These are phyloP conservation scores for Apiosordaria backusii DNA, from an alignment of 495 filamentous ascomycete species.

Conservation along the genomic window DNA sequence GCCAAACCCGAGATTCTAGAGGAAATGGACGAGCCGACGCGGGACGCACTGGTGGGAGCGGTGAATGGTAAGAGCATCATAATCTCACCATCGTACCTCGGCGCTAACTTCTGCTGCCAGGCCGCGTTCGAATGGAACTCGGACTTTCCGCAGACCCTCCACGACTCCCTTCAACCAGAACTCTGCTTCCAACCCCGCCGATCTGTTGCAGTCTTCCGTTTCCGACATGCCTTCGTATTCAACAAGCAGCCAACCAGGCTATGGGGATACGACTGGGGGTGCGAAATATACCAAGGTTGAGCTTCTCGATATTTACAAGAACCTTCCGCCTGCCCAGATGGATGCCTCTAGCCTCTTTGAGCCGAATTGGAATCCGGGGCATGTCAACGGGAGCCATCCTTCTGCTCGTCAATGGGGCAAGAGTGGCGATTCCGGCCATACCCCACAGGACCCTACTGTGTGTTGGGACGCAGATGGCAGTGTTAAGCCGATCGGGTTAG, in stretches of 20 bases:
- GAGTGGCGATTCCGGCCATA: constrained; percentile 61
- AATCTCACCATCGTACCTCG: not conserved
- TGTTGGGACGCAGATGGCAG: constrained; percentile 85
- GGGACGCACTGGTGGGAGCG: constrained; percentile 29
- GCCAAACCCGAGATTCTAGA: constrained; percentile 57
- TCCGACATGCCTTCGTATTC: constrained; percentile 16
- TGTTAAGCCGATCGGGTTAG: constrained; percentile 67
- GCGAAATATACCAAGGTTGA: constrained; percentile 75
- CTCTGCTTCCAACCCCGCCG: constrained; percentile 20
- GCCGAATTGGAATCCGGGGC: constrained; percentile 71
- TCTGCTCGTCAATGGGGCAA: constrained; percentile 70
- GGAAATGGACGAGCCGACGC: constrained; percentile 28
- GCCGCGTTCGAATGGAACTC: constrained; percentile 65
- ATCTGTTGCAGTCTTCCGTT: constrained; percentile 19
- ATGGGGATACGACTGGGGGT: constrained; percentile 43
- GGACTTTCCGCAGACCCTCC: constrained; percentile 82
- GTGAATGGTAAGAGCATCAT: constrained; percentile 35
- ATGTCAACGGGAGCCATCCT: constrained; percentile 53
- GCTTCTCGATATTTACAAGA: constrained; percentile 68
- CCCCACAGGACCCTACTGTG: constrained; percentile 55
- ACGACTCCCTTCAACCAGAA: constrained; percentile 47
- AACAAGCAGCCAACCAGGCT: constrained; percentile 30
- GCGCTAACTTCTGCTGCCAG: constrained; percentile 33
- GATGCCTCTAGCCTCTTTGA: constrained; percentile 66
- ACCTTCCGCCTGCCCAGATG: constrained; percentile 56